A percentile compares a stretch with the other conserved stretches of the same genome.
Evolutionary conservation across 225 moss, liverwort and hornwort genomes (phyloP).

Genomic region (Pleurozium schreberi): DNA sequence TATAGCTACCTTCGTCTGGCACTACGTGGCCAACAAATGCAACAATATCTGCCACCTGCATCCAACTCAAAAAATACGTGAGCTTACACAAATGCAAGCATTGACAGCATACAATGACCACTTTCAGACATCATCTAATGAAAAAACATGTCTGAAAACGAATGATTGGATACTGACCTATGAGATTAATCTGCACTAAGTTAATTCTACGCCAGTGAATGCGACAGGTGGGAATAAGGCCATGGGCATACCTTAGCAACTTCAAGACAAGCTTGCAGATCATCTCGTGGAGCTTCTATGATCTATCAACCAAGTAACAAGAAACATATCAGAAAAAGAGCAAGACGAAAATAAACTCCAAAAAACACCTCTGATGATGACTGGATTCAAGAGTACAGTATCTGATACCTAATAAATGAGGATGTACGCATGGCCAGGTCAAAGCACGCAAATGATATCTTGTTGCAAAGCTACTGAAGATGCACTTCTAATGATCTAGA

Average conservation of each 20-base stretch:
- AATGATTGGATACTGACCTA: not conserved
- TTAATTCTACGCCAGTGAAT: not conserved
- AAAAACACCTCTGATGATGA: not conserved
- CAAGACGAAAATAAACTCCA: not conserved
- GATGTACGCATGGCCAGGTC: not conserved
- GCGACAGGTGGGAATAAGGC: not conserved
- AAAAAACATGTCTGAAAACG: not conserved
- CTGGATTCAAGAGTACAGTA: not conserved
- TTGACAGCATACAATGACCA: not conserved
- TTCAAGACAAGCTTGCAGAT: constrained; percentile 89
- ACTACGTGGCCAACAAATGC: constrained; percentile 66
- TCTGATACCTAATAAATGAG: not conserved
- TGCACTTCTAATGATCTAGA: not conserved
- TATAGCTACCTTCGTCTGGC: constrained; percentile 45
- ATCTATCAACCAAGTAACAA: constrained; percentile 36
- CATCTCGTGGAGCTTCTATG: constrained; percentile 59
- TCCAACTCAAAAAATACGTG: not conserved
- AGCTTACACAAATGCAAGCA: not conserved
- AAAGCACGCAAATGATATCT: not conserved
- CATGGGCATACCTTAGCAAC: constrained; percentile 57
- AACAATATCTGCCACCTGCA: constrained; percentile 90
- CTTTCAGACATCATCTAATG: not conserved
- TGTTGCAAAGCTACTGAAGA: not conserved
- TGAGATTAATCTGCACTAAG: not conserved
- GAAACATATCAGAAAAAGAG: not conserved